Evolutionary conservation across 179 eudicot genomes (phyloP), one percentile per base, ranked within the genome.

Genomic region (Spergularia azorica): DNA sequence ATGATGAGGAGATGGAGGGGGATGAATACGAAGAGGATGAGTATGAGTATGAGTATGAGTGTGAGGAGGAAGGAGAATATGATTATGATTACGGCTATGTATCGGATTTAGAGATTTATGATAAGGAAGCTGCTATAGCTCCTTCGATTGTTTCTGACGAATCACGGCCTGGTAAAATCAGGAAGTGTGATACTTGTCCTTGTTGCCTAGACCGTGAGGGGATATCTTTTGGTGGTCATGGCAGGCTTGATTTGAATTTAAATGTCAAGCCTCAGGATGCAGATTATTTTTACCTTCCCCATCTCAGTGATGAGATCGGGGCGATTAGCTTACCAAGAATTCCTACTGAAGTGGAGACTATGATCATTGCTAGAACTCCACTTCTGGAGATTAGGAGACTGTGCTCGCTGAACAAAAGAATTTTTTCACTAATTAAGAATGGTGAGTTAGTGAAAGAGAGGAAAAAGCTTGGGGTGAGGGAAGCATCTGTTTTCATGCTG

Each of bases 211-310:
- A 61, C 70, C 66, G 9, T 21, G 10, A 14, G 32, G 56, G 70
- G 70, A 73, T 55, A 59, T 74, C 64, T 48, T 59, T 79, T 20
- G 41, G 73, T 18, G 11, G 63, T 69, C 18, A 39, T 60, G 38
- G 77, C 20, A 21, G 72, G 70, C 77, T 52, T 61, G 73, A 63
- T 69, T 64, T 62, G 36, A 69, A 82, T 18, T 75, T 79, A 20
- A 71, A 76, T 73, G 60, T 60, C 58, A 60, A 83, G 85, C 73
- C 88, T 87, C 89, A 90, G 91, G 97, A 92, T 90, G 95, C 97
- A 90, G 95, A 92, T 92, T 89, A 90, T 79, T 66, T 7, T 66
- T 20, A 41, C 67, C 14, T 46, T 39, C 66, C 77, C 60, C 77
- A 71, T 13, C 73, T 79, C n/a, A 64, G 58, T 55, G 75, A 79